Conservation (phyloP, 345 rosid species). For the Salix udensis region DNA sequence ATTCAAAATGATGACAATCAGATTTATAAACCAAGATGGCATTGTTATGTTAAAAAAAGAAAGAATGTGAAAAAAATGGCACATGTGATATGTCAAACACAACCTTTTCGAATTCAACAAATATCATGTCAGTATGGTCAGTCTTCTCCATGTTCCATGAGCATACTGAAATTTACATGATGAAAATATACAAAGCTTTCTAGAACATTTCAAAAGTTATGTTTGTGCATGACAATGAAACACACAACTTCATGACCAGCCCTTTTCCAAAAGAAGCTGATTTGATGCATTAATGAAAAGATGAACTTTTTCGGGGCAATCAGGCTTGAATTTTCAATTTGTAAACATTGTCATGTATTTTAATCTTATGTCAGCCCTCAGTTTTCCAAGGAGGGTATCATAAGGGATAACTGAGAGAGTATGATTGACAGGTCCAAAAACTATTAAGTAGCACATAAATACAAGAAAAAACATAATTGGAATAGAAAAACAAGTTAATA, state of each 20-base stretch:
- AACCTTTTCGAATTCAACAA: no score
- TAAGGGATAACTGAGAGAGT: background rate
- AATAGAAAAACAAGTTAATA: background rate
- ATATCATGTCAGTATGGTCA: background rate
- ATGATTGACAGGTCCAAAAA: background rate
- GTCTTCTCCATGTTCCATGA: background rate
- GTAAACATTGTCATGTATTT: background rate
- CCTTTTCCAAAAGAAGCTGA: background rate
- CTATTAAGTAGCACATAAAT: background rate
- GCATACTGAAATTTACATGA: background rate
- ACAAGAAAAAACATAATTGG: background rate
- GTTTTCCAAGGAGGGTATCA: no score
- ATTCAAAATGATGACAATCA: slow-evolving; percentile 5
- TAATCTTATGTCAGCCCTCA: no score
- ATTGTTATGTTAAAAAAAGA: no score
- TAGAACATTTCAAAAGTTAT: background rate
- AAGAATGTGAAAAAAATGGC: no score
- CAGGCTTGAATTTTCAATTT: background rate
- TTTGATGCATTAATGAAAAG: background rate
- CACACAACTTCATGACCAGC: background rate
- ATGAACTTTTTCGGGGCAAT: background rate
- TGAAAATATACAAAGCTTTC: background rate
- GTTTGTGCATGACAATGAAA: background rate
- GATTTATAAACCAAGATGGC: background rate
- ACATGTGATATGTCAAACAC: no score